Base-by-base conservation (phyloP, 805 yeast genomes). In the Kodamaea sagamina region DNA sequence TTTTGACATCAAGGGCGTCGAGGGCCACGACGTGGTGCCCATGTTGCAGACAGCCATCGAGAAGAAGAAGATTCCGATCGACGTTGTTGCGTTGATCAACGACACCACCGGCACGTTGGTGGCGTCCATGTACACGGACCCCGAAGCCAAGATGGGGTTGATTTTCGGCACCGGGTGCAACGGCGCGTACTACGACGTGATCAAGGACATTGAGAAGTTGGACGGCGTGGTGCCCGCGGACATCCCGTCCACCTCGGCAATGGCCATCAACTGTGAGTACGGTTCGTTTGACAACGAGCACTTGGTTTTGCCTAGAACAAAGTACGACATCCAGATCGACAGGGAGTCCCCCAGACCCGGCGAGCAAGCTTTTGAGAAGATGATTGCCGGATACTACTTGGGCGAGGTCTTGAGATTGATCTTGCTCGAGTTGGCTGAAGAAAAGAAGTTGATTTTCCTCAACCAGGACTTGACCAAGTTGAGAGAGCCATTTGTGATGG, bases 211-310 rank as follows among this genome's bases (percentile, higher is more conserved):
- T 55, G 92, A 90, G 50, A 92, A 92, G 73, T 75, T 92, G 54
- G 81, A 80, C 55, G 95, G 93, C 47, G 71, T 68, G 55, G 64
- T 84, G 42, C 76, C 81, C 22, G 70, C 66, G 32, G 96, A 88
- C 60, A 77, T 89, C 53, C 61, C 78, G 28, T 65, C 61, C 5
- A 78, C 78, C 39, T 75, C 85, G 32, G 82, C 84, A 50, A 90
- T 92, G 95, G 97, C 97, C 43, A 92, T 92, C 65, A 92, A 92
- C 77, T 89, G 97, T 75, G 99, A 92, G 73, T 92, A 92, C 72
- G 98, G 99, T 59, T 92, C 97, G 5, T 92, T 92, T 63, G 98
- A 92, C 66, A 90, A 89, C 62, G 97, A 89, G 68, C 95, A 85
- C 59, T 46, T 54, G 7, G 78, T 83, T 26, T 77, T 92, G 55